phyloP scores from a whole-genome alignment of 345 rosid genomes.

The Laguncularia racemosa region DNA sequence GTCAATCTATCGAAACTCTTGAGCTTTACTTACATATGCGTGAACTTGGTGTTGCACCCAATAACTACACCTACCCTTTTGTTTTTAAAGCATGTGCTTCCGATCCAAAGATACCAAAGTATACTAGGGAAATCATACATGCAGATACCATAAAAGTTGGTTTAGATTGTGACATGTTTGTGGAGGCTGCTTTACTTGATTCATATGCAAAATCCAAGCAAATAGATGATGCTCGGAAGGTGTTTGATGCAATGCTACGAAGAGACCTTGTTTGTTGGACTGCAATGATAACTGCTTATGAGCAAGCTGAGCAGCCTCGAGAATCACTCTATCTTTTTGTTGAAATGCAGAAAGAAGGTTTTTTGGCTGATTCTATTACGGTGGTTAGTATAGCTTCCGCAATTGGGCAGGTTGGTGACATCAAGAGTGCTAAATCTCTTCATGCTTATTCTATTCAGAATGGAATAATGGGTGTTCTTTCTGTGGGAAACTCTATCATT shows the following conservation, averaged over 20 bases:
- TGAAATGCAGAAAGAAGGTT: conserved; percentile 39
- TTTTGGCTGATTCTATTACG: conserved; percentile 30
- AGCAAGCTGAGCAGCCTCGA: conserved; percentile 26
- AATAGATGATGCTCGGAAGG: conserved; percentile 27
- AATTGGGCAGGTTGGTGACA: conserved; percentile 38
- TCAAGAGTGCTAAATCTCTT: conserved; percentile 21
- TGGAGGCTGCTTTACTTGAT: conserved; percentile 54
- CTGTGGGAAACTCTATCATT: conserved; percentile 49
- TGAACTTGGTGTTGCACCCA: conserved; percentile 31
- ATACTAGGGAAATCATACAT: conserved; percentile 34
- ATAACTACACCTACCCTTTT: conserved; percentile 46
- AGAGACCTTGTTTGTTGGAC: conserved; percentile 58
- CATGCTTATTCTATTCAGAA: conserved; percentile 41
- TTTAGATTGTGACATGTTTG: conserved; percentile 35
- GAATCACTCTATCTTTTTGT: conserved; percentile 32
- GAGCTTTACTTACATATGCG: conserved; percentile 36
- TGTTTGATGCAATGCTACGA: conserved; percentile 52
- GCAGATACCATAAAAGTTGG: conserved; percentile 43
- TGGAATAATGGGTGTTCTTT: conserved; percentile 38
- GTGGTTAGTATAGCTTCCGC: conserved; percentile 45
- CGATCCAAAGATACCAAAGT: conserved; percentile 14
- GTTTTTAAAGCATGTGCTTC: conserved; percentile 39
- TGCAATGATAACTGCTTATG: conserved; percentile 46
- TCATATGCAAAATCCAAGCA: conserved; percentile 33
- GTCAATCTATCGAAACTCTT: conserved; percentile 24